Evolutionary conservation across 2,329 filamentous ascomycete species (phyloP).

Genomic region (Colletotrichum ledebouriae): DNA sequence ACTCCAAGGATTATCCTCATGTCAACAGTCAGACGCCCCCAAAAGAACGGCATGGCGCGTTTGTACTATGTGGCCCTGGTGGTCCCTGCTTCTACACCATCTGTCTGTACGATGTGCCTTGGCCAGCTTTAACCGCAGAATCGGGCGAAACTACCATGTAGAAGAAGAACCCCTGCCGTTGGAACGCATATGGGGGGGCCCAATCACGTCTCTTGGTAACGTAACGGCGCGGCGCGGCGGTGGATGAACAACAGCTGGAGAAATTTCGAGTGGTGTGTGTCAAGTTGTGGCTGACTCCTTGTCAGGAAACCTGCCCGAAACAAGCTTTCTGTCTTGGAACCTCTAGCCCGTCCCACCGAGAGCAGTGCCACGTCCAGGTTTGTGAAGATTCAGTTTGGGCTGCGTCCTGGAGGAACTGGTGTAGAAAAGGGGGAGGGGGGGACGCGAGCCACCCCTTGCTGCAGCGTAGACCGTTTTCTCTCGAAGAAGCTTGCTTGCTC

Average conservation of each 20-base stretch:
- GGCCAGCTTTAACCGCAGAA: neutral
- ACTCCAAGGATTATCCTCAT: constrained; percentile 10
- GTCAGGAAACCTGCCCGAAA: constrained; percentile 16
- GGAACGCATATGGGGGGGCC: neutral
- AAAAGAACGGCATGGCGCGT: too few species aligned
- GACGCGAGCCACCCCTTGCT: too few species aligned
- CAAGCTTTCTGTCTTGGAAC: constrained; percentile 5
- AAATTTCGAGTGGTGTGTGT: constrained; percentile 10
- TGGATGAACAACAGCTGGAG: neutral
- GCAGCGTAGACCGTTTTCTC: neutral
- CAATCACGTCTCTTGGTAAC: constrained; percentile 3
- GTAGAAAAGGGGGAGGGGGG: neutral
- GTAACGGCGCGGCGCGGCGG: constrained; percentile 12
- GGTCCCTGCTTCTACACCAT: too few species aligned
- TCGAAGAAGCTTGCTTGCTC: neutral
- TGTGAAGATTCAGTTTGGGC: too few species aligned
- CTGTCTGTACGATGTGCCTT: too few species aligned
- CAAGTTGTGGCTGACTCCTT: constrained; percentile 18
- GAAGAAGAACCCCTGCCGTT: neutral
- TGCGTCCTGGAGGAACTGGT: too few species aligned
- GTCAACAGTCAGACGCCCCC: neutral
- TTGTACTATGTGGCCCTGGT: too few species aligned
- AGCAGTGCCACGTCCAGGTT: neutral
- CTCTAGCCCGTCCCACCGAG: neutral
- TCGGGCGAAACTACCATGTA: neutral